These are phyloP conservation scores for Comarum palustre DNA, from an alignment of 306 rosid species.

Conservation along the genomic window DNA sequence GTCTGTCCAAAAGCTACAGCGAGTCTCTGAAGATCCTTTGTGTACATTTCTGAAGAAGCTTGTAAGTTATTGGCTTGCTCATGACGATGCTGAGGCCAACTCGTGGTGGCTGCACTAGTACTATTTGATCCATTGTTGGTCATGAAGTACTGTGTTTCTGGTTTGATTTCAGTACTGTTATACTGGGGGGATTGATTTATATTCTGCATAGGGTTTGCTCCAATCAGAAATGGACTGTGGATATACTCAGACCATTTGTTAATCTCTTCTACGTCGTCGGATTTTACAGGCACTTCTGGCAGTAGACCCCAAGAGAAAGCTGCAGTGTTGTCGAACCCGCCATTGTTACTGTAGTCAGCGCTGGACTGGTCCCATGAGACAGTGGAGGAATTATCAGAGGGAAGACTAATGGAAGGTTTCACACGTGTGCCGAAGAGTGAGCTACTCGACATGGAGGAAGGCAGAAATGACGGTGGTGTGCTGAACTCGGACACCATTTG, in stretches of 20 bases:
- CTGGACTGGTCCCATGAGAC: slow-evolving; percentile 32
- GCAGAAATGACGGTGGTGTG: slow-evolving; percentile 34
- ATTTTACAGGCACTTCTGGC: slow-evolving; percentile 39
- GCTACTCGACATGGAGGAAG: slow-evolving; percentile 37
- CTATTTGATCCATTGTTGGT: slow-evolving; percentile 2
- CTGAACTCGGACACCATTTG: slow-evolving; percentile 41
- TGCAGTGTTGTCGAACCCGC: slow-evolving; percentile 28
- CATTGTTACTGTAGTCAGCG: slow-evolving; percentile 37
- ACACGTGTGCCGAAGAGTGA: slow-evolving; percentile 30
- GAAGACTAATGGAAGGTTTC: slow-evolving; percentile 50
- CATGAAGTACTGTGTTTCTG: slow-evolving; percentile 36
- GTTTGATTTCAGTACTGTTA: slow-evolving; percentile 39
- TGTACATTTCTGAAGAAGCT: slow-evolving; percentile 47
- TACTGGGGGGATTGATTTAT: slow-evolving; percentile 31
- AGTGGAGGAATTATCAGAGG: slow-evolving; percentile 40
- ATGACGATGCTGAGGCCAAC: slow-evolving; percentile 28
- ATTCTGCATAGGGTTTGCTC: slow-evolving; percentile 32
- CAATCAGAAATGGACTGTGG: slow-evolving; percentile 48
- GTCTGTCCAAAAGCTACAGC: slow-evolving; percentile 77
- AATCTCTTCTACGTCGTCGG: slow-evolving; percentile 48
- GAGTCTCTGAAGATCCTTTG: slow-evolving; percentile 73
- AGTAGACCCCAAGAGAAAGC: slow-evolving; percentile 21
- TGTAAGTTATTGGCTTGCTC: slow-evolving; percentile 30
- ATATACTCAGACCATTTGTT: slow-evolving; percentile 78
- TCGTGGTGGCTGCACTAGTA: slow-evolving; percentile 8